Conservation (phyloP, 768 basidiomycete species). For the Boletellus ananas region DNA sequence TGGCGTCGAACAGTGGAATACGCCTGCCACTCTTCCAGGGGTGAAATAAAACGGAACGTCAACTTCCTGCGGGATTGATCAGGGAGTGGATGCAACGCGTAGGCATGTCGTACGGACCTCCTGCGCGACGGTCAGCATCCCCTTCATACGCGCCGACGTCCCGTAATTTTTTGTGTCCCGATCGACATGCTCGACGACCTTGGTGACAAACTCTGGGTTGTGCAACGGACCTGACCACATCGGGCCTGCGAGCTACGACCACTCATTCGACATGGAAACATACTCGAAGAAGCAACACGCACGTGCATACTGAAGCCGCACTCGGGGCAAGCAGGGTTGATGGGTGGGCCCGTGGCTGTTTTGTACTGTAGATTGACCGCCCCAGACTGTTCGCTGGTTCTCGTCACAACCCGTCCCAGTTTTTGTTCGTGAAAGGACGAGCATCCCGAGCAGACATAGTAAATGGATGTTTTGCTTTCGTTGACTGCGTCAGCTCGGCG, state of each 20-base stretch:
- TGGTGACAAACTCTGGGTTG: slow-evolving; percentile 65
- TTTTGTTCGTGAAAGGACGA: slow-evolving; percentile 81
- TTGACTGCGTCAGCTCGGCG: slow-evolving; percentile 4
- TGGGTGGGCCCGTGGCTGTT: slow-evolving; percentile 64
- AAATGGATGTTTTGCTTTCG: slow-evolving; percentile 76
- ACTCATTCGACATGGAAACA: background rate
- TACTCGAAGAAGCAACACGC: slow-evolving; percentile 6
- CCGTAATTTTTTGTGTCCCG: slow-evolving; percentile 62
- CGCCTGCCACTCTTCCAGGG: slow-evolving; percentile 70
- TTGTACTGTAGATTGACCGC: slow-evolving; percentile 66
- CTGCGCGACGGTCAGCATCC: slow-evolving; percentile 89
- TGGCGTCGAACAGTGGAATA: slow-evolving; percentile 80
- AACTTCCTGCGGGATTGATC: slow-evolving; percentile 57
- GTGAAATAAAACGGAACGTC: slow-evolving; percentile 83
- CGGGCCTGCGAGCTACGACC: slow-evolving; percentile 76
- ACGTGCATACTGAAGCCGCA: slow-evolving; percentile 80
- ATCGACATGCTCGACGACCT: slow-evolving; percentile 72
- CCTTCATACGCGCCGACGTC: slow-evolving; percentile 83
- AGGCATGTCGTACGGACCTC: slow-evolving; percentile 49
- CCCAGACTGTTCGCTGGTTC: slow-evolving; percentile 50
- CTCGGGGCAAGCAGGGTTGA: slow-evolving; percentile 69
- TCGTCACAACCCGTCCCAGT: slow-evolving; percentile 71
- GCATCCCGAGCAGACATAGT: slow-evolving; percentile 83
- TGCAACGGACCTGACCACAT: slow-evolving; percentile 96
- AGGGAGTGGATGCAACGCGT: background rate